Conservation (phyloP, 306 rosid species). For the Fagus crenata region DNA sequence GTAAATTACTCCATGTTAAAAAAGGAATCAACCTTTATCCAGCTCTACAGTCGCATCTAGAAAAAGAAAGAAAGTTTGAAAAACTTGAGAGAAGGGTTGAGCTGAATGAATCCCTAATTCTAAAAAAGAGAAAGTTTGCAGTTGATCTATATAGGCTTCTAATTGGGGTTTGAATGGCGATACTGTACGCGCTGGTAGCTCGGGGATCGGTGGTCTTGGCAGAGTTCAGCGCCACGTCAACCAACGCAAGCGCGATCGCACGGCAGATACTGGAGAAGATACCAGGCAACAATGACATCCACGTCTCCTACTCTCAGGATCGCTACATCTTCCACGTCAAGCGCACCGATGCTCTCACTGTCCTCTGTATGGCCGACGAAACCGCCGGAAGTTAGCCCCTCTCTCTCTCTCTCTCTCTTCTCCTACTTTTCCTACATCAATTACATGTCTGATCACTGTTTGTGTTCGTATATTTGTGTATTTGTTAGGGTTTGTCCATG, state of each 20-base stretch:
- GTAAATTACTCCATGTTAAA: too few relatives aligned
- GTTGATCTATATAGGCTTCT: too few relatives aligned
- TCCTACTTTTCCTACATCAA: not conserved
- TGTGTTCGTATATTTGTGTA: not conserved
- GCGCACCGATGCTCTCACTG: constrained; percentile 98
- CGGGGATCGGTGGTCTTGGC: constrained; percentile 94
- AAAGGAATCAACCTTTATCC: too few relatives aligned
- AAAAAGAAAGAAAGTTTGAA: not conserved
- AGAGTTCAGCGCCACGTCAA: constrained; percentile 69
- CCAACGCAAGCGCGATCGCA: constrained; percentile 84
- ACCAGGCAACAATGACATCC: constrained; percentile 69
- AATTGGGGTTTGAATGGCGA: constrained; percentile 49
- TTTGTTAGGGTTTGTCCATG: not conserved
- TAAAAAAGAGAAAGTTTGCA: not conserved
- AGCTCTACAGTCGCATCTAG: not conserved
- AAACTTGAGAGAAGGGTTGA: not conserved
- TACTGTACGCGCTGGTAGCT: constrained; percentile 77
- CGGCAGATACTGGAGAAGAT: constrained; percentile 81
- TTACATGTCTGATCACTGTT: not conserved
- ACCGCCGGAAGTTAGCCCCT: constrained; percentile 65
- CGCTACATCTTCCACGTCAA: constrained; percentile 87
- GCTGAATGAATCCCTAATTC: not conserved
- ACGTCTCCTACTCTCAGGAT: constrained; percentile 93
- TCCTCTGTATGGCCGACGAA: constrained; percentile 98
- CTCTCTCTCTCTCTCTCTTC: not conserved